Evolutionary conservation across 2,329 filamentous ascomycete species (phyloP).

Genomic region (Lecanosticta acicola): DNA sequence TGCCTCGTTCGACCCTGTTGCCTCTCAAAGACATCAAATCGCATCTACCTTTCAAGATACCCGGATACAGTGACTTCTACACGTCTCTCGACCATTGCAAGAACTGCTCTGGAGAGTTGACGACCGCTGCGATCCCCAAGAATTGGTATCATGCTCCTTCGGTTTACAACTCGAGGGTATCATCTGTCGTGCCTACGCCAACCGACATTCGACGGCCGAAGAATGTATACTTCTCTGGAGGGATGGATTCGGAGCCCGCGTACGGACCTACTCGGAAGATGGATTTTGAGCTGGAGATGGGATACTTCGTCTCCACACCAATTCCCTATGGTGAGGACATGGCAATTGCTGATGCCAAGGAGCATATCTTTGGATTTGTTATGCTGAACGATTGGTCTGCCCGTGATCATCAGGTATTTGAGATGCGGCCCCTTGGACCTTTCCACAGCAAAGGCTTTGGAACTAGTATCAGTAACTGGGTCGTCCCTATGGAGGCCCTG

Average conservation of each 20-base stretch:
- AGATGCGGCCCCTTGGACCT: conserved; percentile 58
- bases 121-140: conserved; percentile 24
- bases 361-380: conserved; percentile 59
- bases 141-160: conserved; percentile 34
- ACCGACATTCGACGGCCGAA: conserved; percentile 40
- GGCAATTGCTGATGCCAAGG: conserved; percentile 39
- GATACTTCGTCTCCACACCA: conserved; percentile 40
- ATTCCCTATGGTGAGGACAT: conserved; percentile 36
- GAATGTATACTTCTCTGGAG: conserved; percentile 38
- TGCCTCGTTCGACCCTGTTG: conserved; percentile 28
- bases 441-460: conserved; percentile 58
- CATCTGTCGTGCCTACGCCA: conserved; percentile 26
- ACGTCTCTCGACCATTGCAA: conserved; percentile 50
- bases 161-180: conserved; percentile 41
- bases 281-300: conserved; percentile 49
- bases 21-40: conserved; percentile 40
- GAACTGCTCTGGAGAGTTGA: conserved; percentile 45
- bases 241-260: conserved; percentile 32
- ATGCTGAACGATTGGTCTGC: conserved; percentile 59
- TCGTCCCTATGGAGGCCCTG: conserved; percentile 57
- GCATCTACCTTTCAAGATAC: conserved; percentile 52
- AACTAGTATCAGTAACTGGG: conserved; percentile 57
- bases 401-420: conserved; percentile 54
- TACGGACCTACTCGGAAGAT: conserved; percentile 39
- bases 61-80: conserved; percentile 56